These are phyloP conservation scores for Collybiopsis luxurians DNA, from an alignment of 768 basidiomycete genomes.

Conservation along the genomic window DNA sequence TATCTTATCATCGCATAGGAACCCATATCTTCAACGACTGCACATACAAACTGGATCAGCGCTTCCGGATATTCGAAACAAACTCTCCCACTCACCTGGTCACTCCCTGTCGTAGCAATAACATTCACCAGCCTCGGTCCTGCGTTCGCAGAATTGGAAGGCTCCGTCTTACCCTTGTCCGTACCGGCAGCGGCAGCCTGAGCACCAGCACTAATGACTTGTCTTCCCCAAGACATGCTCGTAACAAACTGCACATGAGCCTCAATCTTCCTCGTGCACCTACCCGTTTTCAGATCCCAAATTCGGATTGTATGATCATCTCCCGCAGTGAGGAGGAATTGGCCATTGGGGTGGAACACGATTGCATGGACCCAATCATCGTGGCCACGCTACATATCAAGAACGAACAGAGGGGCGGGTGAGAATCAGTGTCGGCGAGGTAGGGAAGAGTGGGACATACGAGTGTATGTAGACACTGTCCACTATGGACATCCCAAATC, in stretches of 20 bases:
- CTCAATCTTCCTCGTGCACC: conserved; percentile 65
- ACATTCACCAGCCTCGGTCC: conserved; percentile 15
- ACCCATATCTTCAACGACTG: conserved; percentile 17
- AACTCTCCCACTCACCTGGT: conserved; percentile 15
- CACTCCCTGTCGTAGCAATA: conserved; percentile 19
- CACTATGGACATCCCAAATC: conserved; percentile 67
- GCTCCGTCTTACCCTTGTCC: too few species aligned
- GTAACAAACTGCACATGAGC: conserved; percentile 62
- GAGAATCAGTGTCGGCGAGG: neutral
- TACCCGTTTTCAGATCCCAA: conserved; percentile 67
- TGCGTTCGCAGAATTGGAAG: too few species aligned
- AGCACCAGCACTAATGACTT: too few species aligned
- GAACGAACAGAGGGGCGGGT: conserved; percentile 7
- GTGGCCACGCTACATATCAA: conserved; percentile 37
- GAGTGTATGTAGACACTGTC: conserved; percentile 60
- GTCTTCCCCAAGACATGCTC: conserved; percentile 58
- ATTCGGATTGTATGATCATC: conserved; percentile 73
- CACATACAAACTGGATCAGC: too few species aligned
- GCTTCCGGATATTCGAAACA: too few species aligned
- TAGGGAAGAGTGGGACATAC: conserved; percentile 27
- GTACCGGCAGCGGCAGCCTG: too few species aligned
- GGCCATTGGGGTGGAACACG: conserved; percentile 73
- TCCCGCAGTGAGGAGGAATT: conserved; percentile 63
- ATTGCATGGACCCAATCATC: conserved; percentile 74
- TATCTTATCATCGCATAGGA: conserved; percentile 8